Conservation (phyloP, 768 basidiomycete genomes). For the Phaeotremella skinneri region DNA sequence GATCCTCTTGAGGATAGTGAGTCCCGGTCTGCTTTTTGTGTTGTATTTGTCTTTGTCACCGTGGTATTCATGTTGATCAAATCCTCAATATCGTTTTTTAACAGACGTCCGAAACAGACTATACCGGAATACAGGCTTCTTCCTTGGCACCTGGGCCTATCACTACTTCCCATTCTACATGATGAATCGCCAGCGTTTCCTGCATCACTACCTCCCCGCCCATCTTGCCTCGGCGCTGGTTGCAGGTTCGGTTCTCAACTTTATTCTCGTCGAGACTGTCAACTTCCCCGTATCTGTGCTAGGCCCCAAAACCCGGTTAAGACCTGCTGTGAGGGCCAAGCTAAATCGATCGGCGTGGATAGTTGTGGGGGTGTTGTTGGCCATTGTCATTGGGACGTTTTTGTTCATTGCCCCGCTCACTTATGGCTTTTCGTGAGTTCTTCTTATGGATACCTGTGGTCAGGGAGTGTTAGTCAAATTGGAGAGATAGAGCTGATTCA, state of each 20-base stretch:
- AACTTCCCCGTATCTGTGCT: constrained; percentile 82
- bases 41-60: background rate
- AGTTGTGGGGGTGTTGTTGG: constrained; percentile 63
- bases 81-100: constrained; percentile 1
- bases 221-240: constrained; percentile 89
- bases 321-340: constrained; percentile 62
- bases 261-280: constrained; percentile 81
- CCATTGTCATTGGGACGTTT: constrained; percentile 58
- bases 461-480: background rate
- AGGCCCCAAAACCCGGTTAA: constrained; percentile 65
- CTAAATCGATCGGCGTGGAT: constrained; percentile 59
- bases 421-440: constrained; percentile 81
- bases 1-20: constrained; percentile 83
- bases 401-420: constrained; percentile 82
- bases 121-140: constrained; percentile 94
- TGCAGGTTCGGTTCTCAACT: constrained; percentile 87
- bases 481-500: constrained; percentile 7
- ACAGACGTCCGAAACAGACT: constrained; percentile 86
- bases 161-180: constrained; percentile 98
- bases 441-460: constrained; percentile 13
- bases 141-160: constrained; percentile 87
- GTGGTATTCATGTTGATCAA: background rate
- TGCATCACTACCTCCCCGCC: constrained; percentile 97
- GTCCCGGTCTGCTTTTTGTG: constrained; percentile 48
- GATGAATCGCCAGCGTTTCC: constrained; percentile 93